Evolutionary conservation across 2,329 filamentous ascomycete genomes (phyloP), one percentile per base, ranked within the genome.

Genomic region (Stagonosporopsis rhizophila): DNA sequence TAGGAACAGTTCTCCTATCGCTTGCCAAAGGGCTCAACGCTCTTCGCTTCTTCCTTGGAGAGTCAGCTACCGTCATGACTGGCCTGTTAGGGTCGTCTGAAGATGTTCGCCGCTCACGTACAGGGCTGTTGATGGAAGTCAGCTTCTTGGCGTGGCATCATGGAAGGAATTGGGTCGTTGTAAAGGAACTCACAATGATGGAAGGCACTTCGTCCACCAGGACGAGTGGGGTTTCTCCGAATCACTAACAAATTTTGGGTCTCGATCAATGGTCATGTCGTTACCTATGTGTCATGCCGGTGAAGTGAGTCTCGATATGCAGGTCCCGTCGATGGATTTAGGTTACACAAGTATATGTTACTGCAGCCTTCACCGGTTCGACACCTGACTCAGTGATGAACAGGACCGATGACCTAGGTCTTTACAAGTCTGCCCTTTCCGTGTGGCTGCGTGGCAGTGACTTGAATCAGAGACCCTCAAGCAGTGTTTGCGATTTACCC

Each of bases 11-110:
- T 19, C 46, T 53, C 9, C 44, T 37, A 3, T 27, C 41, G 22
- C 44, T 54, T 1, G 51, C 64, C 38, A 45, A 44, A 30, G 63
- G 66, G 49, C 67, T 70, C 6, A 50, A 59, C 7, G 61, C 61
- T 50, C 72, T 67, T 63, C 68, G 72, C 60, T 67, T 73, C 64
- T 75, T 75, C 58, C 68, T 73, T 51, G 61, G 67, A 40, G 65
- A 69, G 66, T 74, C 62, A 72, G 70, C 65, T 60, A 59, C 49
- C 30, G 60, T 62, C 69, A 70, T 73, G 56, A 56, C 61, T 54
- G 58, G 60, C 56, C 61, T 61, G 51, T 69, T 64, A 37, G 62
- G 55, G 40, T 64, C 59, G 20, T 64, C 61, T 52, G 63, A 56
- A 59, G 66, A 69, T 30, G 34, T 50, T 55, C 64, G 58, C 56